Evolutionary conservation across 2,329 filamentous ascomycete species (phyloP), one percentile per base, ranked within the genome.

Genomic region (Knufia fluminis): DNA sequence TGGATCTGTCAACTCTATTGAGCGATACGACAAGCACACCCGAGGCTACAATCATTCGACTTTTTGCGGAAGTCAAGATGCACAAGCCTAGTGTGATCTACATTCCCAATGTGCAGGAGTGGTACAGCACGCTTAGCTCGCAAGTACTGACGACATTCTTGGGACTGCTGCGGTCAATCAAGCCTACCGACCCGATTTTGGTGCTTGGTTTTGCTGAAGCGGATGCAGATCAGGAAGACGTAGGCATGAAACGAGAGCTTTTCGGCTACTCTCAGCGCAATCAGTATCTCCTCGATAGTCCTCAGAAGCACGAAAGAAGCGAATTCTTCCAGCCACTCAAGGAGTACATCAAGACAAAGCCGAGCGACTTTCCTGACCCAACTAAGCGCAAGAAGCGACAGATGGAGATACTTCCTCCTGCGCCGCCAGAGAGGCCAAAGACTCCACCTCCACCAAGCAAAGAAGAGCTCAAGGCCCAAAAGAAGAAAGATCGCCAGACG

Each of bases 21-120:
- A 87, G 85, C 50, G 92, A 98, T 63, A 80, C 81, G 2, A 82
- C 85, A 54, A 79, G 87, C 58, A 81, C 86, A 1, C 78, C 85
- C 14, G 92, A 97, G 69, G 86, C 92, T 57, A 86, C 90, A 8
- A 81, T 98, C 55, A 88, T 95, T 10, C 83, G 90, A 57, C 75
- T 94, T 6, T 97, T 98, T 62, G 82, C 86, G 1, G 92, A 97
- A 69, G 86, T 94, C 32, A 87, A 91, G 65, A 82, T 90, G 32
- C 89, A 96, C 64, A 96, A 95, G 65, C 92, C 92, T 0, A 94
- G 89, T 64, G 87, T 97, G 32, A 92, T 98, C 46, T 97, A 90
- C 66, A 85, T 98, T 38, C 91, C 92, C 1, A 84, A 89, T 57
- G 79, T 97, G 43, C 86, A 95, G 57, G 78, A 83, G 6, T 98